Conservation (phyloP, 1,284 basidiomycete species). For the Tilletia caries region DNA sequence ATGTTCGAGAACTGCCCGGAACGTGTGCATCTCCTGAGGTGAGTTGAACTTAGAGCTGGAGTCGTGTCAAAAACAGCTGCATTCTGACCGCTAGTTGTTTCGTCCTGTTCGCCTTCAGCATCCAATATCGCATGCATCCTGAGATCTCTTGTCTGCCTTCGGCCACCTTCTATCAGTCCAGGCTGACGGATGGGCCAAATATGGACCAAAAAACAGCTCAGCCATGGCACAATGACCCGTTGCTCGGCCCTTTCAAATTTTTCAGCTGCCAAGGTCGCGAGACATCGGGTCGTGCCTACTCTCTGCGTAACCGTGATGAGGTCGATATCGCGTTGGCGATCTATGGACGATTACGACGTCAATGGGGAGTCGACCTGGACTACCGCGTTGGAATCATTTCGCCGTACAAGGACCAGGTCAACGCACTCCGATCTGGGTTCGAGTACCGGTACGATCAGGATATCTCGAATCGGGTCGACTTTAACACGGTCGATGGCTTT, state of each 20-base stretch:
- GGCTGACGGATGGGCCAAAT: conserved; percentile 78
- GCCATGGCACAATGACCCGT: conserved; percentile 76
- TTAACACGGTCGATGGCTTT: conserved; percentile 92
- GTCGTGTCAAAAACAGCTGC: neutral
- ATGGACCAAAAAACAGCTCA: conserved; percentile 81
- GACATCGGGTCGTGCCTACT: conserved; percentile 61
- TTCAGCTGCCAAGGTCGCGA: conserved; percentile 56
- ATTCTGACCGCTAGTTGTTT: neutral
- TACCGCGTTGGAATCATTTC: conserved; percentile 84
- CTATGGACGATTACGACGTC: conserved; percentile 69
- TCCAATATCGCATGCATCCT: conserved; percentile 99
- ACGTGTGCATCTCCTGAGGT: conserved; percentile 87
- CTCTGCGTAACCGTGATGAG: conserved; percentile 75
- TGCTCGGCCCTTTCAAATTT: conserved; percentile 86
- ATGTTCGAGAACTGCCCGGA: conserved; percentile 75
- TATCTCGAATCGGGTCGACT: conserved; percentile 70
- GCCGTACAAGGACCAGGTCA: conserved; percentile 90
- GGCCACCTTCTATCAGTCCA: conserved; percentile 78
- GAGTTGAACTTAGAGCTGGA: conserved; percentile 27
- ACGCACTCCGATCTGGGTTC: conserved; percentile 72
- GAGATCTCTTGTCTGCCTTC: conserved; percentile 89
- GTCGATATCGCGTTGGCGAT: conserved; percentile 73
- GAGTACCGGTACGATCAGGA: conserved; percentile 69
- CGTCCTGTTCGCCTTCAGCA: conserved; percentile 59
- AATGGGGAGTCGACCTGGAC: conserved; percentile 65